These are phyloP conservation scores for Bocquillonia castaneifolia DNA, from an alignment of 441 rosid species.

Conservation along the genomic window DNA sequence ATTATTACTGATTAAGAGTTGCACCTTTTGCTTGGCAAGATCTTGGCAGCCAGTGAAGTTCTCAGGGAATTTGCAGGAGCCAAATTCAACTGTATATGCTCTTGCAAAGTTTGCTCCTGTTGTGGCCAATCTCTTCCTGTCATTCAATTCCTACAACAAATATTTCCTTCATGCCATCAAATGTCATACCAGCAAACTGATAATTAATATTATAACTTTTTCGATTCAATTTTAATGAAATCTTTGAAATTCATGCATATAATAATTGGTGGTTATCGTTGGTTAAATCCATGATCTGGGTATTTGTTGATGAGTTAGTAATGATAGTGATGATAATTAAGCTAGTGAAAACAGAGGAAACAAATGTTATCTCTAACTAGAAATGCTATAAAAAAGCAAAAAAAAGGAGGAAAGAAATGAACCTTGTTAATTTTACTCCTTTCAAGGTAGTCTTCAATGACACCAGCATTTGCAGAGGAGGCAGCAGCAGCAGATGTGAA, in stretches of 20 bases:
- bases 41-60: constrained; percentile 99
- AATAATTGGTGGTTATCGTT: no score
- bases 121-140: constrained; percentile 90
- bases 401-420: constrained; percentile 10
- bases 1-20: background rate
- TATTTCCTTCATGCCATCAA: background rate
- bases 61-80: constrained; percentile 93
- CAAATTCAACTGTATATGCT: constrained; percentile 86
- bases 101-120: constrained; percentile 95
- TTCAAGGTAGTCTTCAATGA: constrained; percentile 87
- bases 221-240: no score
- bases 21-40: constrained; percentile 95
- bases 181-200: background rate
- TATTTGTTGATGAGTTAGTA: no score
- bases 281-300: background rate
- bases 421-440: constrained; percentile 95
- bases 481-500: constrained; percentile 54
- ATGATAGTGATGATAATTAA: background rate
- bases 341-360: background rate
- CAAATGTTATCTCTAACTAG: no score
- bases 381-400: background rate
- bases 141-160: constrained; percentile 66
- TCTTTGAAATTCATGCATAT: no score
- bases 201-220: no score
- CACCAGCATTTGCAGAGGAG: constrained; percentile 72